A percentile compares a stretch with the other conserved stretches of the same genome.
Conservation (phyloP, 768 basidiomycete genomes). For the Mycena venus region DNA sequence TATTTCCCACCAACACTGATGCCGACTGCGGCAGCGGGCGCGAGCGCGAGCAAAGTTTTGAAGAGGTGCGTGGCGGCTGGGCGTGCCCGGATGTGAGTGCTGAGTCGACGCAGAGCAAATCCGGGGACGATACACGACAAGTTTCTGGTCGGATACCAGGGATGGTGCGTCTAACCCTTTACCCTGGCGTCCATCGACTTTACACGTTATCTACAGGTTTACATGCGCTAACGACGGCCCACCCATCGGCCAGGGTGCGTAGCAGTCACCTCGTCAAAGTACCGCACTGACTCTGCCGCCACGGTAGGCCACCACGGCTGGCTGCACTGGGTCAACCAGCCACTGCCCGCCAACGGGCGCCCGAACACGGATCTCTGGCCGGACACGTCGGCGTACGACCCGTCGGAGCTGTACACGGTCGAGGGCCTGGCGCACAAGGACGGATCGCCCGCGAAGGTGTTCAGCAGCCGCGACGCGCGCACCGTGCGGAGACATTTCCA, state of each 20-base stretch:
- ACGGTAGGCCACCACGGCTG: slow-evolving; percentile 81
- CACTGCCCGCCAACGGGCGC: slow-evolving; percentile 73
- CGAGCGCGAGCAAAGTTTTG: slow-evolving; percentile 48
- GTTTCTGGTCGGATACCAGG: slow-evolving; percentile 89
- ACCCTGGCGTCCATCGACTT: not conserved
- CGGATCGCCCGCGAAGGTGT: slow-evolving; percentile 76
- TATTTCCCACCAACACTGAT: not conserved
- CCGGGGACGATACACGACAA: slow-evolving; percentile 87
- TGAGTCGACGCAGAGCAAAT: slow-evolving; percentile 61
- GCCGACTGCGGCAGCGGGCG: slow-evolving; percentile 8
- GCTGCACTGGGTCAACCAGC: slow-evolving; percentile 87
- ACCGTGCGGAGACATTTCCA: slow-evolving; percentile 83
- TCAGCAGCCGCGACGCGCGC: slow-evolving; percentile 82
- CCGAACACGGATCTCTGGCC: slow-evolving; percentile 88
- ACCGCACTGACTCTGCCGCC: not conserved
- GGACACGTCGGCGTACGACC: slow-evolving; percentile 77
- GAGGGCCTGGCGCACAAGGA: slow-evolving; percentile 72
- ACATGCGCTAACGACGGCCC: slow-evolving; percentile 78
- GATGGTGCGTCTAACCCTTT: slow-evolving; percentile 66
- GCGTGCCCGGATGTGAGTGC: not conserved
- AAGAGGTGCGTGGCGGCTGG: slow-evolving; percentile 57
- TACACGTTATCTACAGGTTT: slow-evolving; percentile 63
- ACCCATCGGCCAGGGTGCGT: slow-evolving; percentile 71
- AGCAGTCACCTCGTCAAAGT: not conserved
- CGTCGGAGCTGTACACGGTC: slow-evolving; percentile 77